phyloP scores from a whole-genome alignment of 106 monocot species.

The Allium sativum region DNA sequence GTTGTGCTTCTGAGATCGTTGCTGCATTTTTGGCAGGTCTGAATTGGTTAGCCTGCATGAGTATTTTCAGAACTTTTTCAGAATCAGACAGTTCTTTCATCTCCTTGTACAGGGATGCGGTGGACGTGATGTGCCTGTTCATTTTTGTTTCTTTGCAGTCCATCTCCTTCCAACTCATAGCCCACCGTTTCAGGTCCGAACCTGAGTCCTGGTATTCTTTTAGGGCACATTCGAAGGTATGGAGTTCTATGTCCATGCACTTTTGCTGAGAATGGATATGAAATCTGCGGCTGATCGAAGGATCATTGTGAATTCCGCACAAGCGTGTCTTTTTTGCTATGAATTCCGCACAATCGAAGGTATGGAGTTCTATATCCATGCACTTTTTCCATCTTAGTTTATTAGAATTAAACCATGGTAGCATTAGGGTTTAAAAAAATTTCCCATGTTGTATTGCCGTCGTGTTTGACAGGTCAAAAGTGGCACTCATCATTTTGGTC shows the following conservation, averaged over 20 bases:
- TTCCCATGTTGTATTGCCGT: too few species aligned
- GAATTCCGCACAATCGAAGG: too few species aligned
- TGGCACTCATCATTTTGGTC: too few species aligned
- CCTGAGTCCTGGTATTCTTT: constrained; percentile 17
- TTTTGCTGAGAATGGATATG: constrained; percentile 14
- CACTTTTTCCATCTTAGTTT: too few species aligned
- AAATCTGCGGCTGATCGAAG: constrained; percentile 23
- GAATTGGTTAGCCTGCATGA: constrained; percentile 2
- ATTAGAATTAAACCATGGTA: too few species aligned
- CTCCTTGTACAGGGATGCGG: constrained; percentile 33
- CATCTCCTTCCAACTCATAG: constrained; percentile 52
- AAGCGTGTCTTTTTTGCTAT: too few species aligned
- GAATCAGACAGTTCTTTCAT: constrained; percentile 50
- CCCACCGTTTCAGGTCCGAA: constrained; percentile 35
- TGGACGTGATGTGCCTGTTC: constrained; percentile 33
- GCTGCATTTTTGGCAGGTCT: constrained; percentile 6
- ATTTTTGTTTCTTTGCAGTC: constrained; percentile 43
- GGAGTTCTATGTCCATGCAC: constrained; percentile 33
- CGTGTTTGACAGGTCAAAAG: too few species aligned
- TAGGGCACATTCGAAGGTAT: constrained; percentile 17
- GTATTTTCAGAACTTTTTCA: constrained; percentile 35
- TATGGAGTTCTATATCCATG: too few species aligned
- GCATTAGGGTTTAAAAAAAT: too few species aligned
- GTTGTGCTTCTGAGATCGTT: constrained; percentile 25
- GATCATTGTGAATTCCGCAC: constrained; percentile 49